Conservation (phyloP, 192 early-diverging fungal species). For the Coemansia sp. region DNA sequence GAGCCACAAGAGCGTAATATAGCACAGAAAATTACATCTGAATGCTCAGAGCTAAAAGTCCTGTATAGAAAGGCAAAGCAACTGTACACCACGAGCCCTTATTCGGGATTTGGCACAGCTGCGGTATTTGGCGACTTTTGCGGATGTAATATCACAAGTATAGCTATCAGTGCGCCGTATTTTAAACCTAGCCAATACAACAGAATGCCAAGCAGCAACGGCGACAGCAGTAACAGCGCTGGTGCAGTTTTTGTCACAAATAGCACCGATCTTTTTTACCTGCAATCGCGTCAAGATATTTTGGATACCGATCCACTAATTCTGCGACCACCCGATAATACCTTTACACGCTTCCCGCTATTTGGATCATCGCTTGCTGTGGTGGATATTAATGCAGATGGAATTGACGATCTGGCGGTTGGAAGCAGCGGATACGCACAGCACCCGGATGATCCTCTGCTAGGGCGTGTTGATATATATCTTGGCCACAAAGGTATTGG, state of each 20-base stretch:
- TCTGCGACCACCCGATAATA: constrained; percentile 15
- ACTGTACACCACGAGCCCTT: constrained; percentile 50
- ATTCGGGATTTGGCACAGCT: constrained; percentile 66
- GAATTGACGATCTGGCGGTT: constrained; percentile 82
- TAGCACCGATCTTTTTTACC: constrained; percentile 9
- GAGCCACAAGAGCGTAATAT: not conserved
- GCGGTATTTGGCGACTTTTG: constrained; percentile 69
- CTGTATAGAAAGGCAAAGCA: constrained; percentile 49
- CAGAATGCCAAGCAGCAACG: not conserved
- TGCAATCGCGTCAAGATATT: constrained; percentile 49
- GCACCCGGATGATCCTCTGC: constrained; percentile 25
- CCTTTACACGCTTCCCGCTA: constrained; percentile 38
- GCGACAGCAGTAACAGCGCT: constrained; percentile 14
- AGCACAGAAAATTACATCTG: not conserved
- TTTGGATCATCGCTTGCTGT: constrained; percentile 79
- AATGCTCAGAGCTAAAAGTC: constrained; percentile 36
- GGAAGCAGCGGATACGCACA: constrained; percentile 59
- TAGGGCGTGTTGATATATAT: constrained; percentile 66
- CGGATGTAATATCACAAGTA: constrained; percentile 58
- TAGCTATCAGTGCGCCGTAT: constrained; percentile 70
- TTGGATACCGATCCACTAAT: constrained; percentile 43
- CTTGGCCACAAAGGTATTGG: constrained; percentile 60
- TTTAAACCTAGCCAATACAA: constrained; percentile 17
- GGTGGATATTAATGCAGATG: constrained; percentile 81
- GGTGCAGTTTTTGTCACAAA: constrained; percentile 61